Conservation (phyloP, 495 filamentous ascomycete genomes). For the Penicillium simplicissimum region DNA sequence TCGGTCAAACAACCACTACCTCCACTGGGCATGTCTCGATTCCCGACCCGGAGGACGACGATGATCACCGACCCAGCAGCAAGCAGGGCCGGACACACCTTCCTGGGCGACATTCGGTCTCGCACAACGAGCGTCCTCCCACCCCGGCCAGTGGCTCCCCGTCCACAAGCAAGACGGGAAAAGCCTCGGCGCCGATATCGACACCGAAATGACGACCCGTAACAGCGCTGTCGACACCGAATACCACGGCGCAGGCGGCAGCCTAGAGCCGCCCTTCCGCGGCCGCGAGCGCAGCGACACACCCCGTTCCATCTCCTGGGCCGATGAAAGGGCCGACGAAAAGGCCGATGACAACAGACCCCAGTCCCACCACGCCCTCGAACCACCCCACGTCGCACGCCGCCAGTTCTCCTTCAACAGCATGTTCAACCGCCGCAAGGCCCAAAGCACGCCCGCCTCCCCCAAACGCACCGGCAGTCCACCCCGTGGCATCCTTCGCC, state of each 20-base stretch:
- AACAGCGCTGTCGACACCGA: slow-evolving; percentile 45
- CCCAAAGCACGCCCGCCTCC: slow-evolving; percentile 32
- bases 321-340: too few species aligned
- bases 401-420: slow-evolving; percentile 93
- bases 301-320: slow-evolving; percentile 37
- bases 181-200: neutral
- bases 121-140: slow-evolving; percentile 41
- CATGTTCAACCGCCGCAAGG: slow-evolving; percentile 60
- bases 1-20: slow-evolving; percentile 63
- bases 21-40: slow-evolving; percentile 84
- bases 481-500: slow-evolving; percentile 42
- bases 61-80: slow-evolving; percentile 32
- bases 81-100: slow-evolving; percentile 37
- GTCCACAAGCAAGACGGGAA: slow-evolving; percentile 36
- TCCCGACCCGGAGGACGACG: slow-evolving; percentile 61
- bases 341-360: slow-evolving; percentile 24
- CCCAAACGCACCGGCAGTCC: slow-evolving; percentile 30
- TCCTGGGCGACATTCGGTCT: slow-evolving; percentile 62
- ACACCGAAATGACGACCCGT: slow-evolving; percentile 35
- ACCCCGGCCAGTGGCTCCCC: slow-evolving; percentile 35
- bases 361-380: slow-evolving; percentile 17
- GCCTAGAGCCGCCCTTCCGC: slow-evolving; percentile 22
- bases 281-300: slow-evolving; percentile 38
- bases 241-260: slow-evolving; percentile 32
- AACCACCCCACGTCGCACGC: slow-evolving; percentile 39